Base-by-base conservation (phyloP, 1,284 basidiomycete genomes). In the Termitomyces sp. region DNA sequence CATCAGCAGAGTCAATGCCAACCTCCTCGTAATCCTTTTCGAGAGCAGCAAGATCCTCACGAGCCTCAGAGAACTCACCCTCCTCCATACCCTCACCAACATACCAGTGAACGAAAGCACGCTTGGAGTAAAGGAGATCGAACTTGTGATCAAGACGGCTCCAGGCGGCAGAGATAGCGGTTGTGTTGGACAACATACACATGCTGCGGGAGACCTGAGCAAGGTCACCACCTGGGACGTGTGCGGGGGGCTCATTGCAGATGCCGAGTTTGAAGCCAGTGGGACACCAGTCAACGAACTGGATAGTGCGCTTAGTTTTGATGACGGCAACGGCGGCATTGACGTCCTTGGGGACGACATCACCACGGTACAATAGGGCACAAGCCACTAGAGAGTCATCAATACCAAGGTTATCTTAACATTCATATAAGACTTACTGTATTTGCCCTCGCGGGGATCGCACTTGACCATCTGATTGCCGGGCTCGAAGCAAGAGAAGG, bases 381-480 rank as follows among this genome's bases (percentile, higher is more conserved):
- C 91, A 94, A 44, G 92, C 92, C 89, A 88, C 87, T 87, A 43
- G 8, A 50, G 7, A 14, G 40, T 9, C 31, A 48, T 50, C 34
- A 46, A 40, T 14, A 37, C 16, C 24, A 13, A 21, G 16, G n/a
- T 21, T 26, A 16, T 26, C 24, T 38, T 14, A 16, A 24, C 11
- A 7, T 38, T 13, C 3, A 14, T n/a, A n/a, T 2, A 37, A 37
- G 33, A 77, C 84, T 58, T 63, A 90, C 93, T 98, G 78, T 97
- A 99, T 86, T 98, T 98, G 72, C 92, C 93, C 64, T 93, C 90
- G 65, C 86, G 84, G 59, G 93, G 93, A 68, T 96, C 93, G 67
- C 93, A 96, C 78, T 96, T 96, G 64, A 93, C 96, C 95, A 99
- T 96, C 77, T 98, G 96, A 77, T 96, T 97, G 60, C 93, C 93